phyloP scores from a whole-genome alignment of 78 protist species.

The Planoprotostelium fungivorum region DNA sequence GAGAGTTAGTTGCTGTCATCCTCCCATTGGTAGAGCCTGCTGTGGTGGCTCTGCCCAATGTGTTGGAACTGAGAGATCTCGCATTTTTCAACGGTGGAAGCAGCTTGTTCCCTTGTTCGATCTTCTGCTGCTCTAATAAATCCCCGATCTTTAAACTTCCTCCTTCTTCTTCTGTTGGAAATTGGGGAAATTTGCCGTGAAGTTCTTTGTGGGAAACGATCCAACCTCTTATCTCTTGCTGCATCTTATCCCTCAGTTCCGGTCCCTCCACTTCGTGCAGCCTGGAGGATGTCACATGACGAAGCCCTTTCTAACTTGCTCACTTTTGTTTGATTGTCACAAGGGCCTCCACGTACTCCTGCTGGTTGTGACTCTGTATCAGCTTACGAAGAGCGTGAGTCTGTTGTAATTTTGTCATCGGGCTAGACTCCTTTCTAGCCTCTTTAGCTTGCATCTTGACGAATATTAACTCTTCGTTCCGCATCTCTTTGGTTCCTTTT shows the following conservation, averaged over 20 bases:
- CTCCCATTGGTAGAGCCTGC: no score
- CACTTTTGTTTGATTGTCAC: background rate
- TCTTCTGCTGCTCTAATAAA: background rate
- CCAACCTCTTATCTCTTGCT: background rate
- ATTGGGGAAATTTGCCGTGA: background rate
- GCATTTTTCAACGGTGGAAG: background rate
- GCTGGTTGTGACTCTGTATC: background rate
- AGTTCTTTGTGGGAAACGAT: background rate
- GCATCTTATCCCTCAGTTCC: background rate
- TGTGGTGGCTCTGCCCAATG: no score
- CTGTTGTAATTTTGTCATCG: background rate
- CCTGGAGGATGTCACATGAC: background rate
- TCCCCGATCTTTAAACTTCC: background rate
- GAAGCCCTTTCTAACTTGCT: no score
- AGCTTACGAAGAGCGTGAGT: background rate
- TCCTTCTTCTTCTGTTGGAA: background rate
- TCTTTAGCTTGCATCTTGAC: background rate
- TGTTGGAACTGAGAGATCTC: no score
- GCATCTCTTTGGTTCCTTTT: background rate
- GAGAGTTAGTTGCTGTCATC: no score
- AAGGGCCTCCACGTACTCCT: background rate
- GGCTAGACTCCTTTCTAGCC: background rate
- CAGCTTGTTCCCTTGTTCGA: background rate
- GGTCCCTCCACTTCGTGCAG: background rate
- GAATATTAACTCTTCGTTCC: background rate